Evolutionary conservation across 257 asterid species (phyloP).

Genomic region (Solanum bukasovii): DNA sequence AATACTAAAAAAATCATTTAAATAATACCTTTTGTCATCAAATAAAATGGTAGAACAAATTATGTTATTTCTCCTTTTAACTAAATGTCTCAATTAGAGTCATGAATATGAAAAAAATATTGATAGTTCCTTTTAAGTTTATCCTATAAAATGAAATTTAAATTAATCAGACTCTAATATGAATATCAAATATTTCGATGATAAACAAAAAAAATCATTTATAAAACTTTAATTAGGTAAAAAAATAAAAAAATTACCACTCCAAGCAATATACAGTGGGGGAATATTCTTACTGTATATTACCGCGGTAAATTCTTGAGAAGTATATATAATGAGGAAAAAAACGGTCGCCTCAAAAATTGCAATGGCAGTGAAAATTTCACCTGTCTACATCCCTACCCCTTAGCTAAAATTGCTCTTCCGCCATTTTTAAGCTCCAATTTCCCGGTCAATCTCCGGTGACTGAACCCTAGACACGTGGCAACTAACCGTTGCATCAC

Average conservation of each 20-base stretch:
- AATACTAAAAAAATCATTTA: background rate
- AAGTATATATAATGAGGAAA: background rate
- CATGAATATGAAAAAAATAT: no score
- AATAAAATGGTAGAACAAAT: no score
- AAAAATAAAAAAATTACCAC: no score
- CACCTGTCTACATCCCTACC: background rate
- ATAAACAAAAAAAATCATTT: no score
- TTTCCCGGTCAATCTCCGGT: background rate
- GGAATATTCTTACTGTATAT: background rate
- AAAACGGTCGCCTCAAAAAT: background rate
- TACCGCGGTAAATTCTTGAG: background rate
- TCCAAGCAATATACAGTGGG: background rate
- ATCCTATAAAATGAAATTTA: no score
- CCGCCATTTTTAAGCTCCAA: background rate
- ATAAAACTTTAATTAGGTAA: background rate
- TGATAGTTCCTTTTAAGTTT: background rate
- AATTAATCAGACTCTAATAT: background rate
- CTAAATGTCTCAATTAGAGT: background rate
- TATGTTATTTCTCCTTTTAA: no score
- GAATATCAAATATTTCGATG: fast-evolving
- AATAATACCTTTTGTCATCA: background rate
- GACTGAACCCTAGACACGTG: background rate
- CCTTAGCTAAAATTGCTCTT: background rate
- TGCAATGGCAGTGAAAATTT: background rate
- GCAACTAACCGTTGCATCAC: background rate